Conservation (phyloP, 2,329 filamentous ascomycete genomes). For the Epichloe typhina region DNA sequence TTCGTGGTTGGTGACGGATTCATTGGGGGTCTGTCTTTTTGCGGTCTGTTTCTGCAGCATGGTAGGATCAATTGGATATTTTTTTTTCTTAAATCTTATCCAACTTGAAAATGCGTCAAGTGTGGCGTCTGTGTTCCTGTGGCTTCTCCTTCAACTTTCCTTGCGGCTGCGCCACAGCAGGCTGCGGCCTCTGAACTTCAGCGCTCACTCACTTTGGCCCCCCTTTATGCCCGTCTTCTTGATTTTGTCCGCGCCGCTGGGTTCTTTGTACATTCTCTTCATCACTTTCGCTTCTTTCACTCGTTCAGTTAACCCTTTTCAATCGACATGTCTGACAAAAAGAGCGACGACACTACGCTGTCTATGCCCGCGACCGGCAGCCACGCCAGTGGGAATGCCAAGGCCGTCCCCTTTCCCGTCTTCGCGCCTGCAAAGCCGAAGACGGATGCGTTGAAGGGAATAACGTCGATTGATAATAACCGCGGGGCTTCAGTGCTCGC, state of each 20-base stretch:
- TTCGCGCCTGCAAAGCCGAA: slow-evolving; percentile 5
- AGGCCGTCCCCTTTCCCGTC: not conserved
- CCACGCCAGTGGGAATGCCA: not conserved
- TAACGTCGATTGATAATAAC: slow-evolving; percentile 48
- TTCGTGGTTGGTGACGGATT: no score
- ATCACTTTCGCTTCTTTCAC: not conserved
- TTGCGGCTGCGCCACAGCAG: not conserved
- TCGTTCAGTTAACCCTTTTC: not conserved
- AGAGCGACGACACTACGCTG: slow-evolving; percentile 3
- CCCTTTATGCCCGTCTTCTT: not conserved
- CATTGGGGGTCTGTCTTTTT: no score
- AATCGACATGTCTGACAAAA: slow-evolving; percentile 5
- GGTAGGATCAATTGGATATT: no score
- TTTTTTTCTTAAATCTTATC: no score
- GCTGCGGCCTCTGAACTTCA: no score
- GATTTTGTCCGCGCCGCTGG: not conserved
- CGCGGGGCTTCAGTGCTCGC: slow-evolving; percentile 69
- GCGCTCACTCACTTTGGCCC: not conserved
- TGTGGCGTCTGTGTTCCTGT: not conserved
- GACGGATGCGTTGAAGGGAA: slow-evolving; percentile 3
- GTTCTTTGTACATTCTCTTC: not conserved
- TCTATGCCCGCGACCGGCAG: not conserved
- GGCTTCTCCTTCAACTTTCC: not conserved
- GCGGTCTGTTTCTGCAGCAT: no score
- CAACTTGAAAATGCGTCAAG: not conserved